Evolutionary conservation across 1,284 basidiomycete genomes (phyloP), one percentile per base, ranked within the genome.

Genomic region (Microstroma glucosiphilum): DNA sequence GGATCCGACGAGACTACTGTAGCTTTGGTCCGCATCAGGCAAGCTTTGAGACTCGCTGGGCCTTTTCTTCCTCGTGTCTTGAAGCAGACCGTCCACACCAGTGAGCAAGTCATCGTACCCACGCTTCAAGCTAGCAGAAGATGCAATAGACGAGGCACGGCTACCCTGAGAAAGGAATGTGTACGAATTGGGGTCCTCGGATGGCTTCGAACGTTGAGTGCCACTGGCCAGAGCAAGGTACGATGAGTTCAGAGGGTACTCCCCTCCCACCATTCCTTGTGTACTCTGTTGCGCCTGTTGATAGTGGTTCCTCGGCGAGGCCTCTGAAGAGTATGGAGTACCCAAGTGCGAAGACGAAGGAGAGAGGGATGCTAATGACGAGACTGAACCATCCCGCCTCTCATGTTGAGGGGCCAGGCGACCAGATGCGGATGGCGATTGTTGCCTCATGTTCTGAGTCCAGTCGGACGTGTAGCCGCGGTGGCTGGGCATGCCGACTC

Each of bases 131-230:
- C 59, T 46, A 4, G 30, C 9, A 48, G 60, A 58, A 30, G 57
- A 26, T 17, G 60, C 51, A 8, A 23, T 19, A 6, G 51, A 15
- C 6, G 51, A 19, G 25, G 51, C 51, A 40, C 17, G 59, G 53
- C 70, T 66, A 51, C 71, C 72, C 54, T 68, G 70, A 12, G 67
- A 66, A 11, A 73, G 70, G 63, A 65, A 72, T 15, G 61, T 67
- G 63, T 73, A 73, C 37, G 68, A 70, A 49, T 66, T 73, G n/a
- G 70, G 64, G 60, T 75, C 73, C 56, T 67, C 69, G 57, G 62
- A 60, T 42, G 63, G 57, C 62, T 70, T 69, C 57, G 59, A 59
- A 19, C 69, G 67, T 17, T 61, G 58, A 37, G 4, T 37, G 48
- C 67, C 65, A 6, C 55, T 57, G 23, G 65, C 66, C 42, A 71